Conservation (phyloP, 148 eudicot genomes). For the Cornus kousa region DNA sequence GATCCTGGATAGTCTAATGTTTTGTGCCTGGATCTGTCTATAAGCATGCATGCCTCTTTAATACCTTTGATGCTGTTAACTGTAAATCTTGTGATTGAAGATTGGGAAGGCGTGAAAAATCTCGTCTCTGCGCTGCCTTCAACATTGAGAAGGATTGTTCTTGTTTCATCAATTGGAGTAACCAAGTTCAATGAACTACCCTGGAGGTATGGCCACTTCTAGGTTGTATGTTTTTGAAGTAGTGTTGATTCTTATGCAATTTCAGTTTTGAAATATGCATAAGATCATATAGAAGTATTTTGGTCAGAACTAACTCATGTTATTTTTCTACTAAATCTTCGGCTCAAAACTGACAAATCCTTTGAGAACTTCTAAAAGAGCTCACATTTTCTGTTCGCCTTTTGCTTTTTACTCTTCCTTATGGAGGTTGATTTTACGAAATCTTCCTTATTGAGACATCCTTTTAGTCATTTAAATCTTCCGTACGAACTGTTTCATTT, state of each 20-base stretch:
- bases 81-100: slow-evolving; percentile 35
- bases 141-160: slow-evolving; percentile 72
- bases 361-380: neutral
- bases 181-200: slow-evolving; percentile 92
- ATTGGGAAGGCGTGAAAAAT: slow-evolving; percentile 95
- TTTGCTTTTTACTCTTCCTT: neutral
- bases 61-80: neutral
- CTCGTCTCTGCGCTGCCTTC: slow-evolving; percentile 71
- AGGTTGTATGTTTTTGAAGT: slow-evolving; percentile 4
- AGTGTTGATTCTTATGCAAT: neutral
- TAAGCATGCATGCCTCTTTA: neutral
- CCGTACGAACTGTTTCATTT: neutral
- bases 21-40: neutral
- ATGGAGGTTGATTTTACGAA: neutral
- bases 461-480: too few species aligned
- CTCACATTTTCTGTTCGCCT: neutral
- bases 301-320: neutral
- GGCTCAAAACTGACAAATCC: neutral
- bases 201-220: slow-evolving; percentile 67
- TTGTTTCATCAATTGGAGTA: slow-evolving; percentile 96
- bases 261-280: neutral
- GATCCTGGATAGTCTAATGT: neutral
- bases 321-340: neutral
- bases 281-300: neutral
- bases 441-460: neutral